A percentile compares a stretch with the other conserved stretches of the same genome.
Conservation (phyloP, 2,329 filamentous ascomycete species). For the Penicillium aurantiogriseum region DNA sequence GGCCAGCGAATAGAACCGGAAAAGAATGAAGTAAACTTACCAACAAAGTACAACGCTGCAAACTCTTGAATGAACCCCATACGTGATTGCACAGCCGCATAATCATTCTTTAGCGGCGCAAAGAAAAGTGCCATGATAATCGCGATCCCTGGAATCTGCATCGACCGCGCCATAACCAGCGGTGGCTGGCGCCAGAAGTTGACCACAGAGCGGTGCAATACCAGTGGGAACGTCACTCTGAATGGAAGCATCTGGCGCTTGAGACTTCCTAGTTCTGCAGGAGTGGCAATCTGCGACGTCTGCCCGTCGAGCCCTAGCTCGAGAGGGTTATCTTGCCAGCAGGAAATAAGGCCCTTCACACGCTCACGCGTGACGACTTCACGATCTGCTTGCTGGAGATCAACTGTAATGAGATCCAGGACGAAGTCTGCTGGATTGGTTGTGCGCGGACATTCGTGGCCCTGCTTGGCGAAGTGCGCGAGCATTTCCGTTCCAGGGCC, state of each 20-base stretch:
- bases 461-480: conserved; percentile 59
- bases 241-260: conserved; percentile 64
- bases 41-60: conserved; percentile 51
- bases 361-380: conserved; percentile 63
- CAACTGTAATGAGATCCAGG: conserved; percentile 72
- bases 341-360: conserved; percentile 60
- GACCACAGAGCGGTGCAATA: conserved; percentile 65
- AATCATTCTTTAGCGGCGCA: conserved; percentile 67
- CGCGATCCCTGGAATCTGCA: conserved; percentile 65
- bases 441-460: conserved; percentile 64
- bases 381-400: conserved; percentile 63
- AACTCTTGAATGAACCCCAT: conserved; percentile 73
- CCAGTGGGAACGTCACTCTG: conserved; percentile 61
- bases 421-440: conserved; percentile 78
- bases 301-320: conserved; percentile 20
- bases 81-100: conserved; percentile 68
- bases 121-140: conserved; percentile 68
- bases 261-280: conserved; percentile 69
- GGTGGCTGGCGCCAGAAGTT: conserved; percentile 68
- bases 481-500: conserved; percentile 65
- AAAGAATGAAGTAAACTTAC: conserved; percentile 17
- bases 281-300: conserved; percentile 57
- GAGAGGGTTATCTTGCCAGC: conserved; percentile 44
- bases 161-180: conserved; percentile 62
- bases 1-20: not conserved